phyloP scores from a whole-genome alignment of 352 stramenopile genomes.

The Thraustochytrium sp. region DNA sequence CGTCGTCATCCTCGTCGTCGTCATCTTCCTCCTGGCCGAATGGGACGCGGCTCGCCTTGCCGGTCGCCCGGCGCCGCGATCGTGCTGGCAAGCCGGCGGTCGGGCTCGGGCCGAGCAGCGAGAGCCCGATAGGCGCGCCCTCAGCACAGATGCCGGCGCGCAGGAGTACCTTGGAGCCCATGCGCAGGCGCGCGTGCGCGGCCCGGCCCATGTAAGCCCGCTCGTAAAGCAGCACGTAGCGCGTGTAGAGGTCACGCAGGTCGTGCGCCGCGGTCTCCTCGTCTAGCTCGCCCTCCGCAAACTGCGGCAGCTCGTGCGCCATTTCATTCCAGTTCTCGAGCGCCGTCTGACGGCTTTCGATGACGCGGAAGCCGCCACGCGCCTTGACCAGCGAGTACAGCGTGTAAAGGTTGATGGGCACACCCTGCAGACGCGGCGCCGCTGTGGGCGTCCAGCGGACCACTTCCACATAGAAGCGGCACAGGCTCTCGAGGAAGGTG shows the following conservation, averaged over 20 bases:
- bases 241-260: not conserved
- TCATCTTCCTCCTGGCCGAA: too few species aligned
- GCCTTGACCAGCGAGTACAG: slow-evolving; percentile 22
- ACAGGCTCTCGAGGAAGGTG: not conserved
- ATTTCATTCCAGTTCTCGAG: slow-evolving; percentile 4
- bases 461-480: not conserved
- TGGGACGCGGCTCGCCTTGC: not conserved
- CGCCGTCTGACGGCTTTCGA: not conserved
- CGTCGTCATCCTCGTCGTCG: not conserved
- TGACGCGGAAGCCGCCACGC: not conserved
- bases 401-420: slow-evolving; percentile 35
- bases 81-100: not conserved
- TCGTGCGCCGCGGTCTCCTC: not conserved
- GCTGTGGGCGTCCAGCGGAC: not conserved
- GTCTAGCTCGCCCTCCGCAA: not conserved
- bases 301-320: not conserved
- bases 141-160: not conserved
- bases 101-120: not conserved
- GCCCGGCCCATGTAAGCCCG: not conserved
- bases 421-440: not conserved
- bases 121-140: slow-evolving; percentile 8
- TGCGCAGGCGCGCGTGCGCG: not conserved
- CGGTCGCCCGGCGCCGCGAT: not conserved
- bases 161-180: not conserved
- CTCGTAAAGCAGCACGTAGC: slow-evolving; percentile 29